Evolutionary conservation across 441 rosid genomes (phyloP).

Genomic region (Pelargonium fulgidum): DNA sequence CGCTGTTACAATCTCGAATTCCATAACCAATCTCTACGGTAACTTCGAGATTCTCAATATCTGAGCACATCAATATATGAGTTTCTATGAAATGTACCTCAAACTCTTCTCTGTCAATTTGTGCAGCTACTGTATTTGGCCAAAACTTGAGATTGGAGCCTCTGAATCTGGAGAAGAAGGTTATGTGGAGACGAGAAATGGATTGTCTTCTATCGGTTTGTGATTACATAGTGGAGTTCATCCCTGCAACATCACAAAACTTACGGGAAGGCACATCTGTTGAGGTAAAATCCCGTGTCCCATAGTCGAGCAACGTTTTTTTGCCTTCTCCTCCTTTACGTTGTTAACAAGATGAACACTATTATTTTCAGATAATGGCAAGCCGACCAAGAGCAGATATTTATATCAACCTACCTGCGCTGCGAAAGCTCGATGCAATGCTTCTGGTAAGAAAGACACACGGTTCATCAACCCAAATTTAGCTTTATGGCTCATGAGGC

Average conservation of each 20-base stretch:
- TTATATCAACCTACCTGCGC: slow-evolving; percentile 53
- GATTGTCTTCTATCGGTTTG: slow-evolving; percentile 55
- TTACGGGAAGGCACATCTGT: slow-evolving; percentile 38
- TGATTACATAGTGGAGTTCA: slow-evolving; percentile 44
- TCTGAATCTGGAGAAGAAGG: slow-evolving; percentile 43
- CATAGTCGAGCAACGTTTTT: too few species aligned
- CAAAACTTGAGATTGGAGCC: slow-evolving; percentile 56
- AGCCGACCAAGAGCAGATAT: slow-evolving; percentile 53
- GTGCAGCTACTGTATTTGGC: slow-evolving; percentile 58
- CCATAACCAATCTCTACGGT: slow-evolving; percentile 71
- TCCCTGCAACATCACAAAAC: slow-evolving; percentile 36
- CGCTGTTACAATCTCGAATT: slow-evolving; percentile 55
- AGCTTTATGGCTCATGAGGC: too few species aligned
- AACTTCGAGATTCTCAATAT: slow-evolving; percentile 16
- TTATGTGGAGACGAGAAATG: slow-evolving; percentile 65
- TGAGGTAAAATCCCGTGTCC: slow-evolving; percentile 32
- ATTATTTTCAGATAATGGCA: slow-evolving; percentile 40
- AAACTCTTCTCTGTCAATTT: too few species aligned
- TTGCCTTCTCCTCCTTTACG: background rate
- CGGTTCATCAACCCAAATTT: background rate
- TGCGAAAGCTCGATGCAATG: slow-evolving; percentile 55
- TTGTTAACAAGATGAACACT: slow-evolving; percentile 9
- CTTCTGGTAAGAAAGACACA: slow-evolving; percentile 39
- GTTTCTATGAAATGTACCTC: too few species aligned
- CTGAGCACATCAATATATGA: too few species aligned